A percentile compares a stretch with the other conserved stretches of the same genome.
These are phyloP conservation scores for Pleurotus citrinopileatus DNA, from an alignment of 768 basidiomycete genomes.

Conservation along the genomic window DNA sequence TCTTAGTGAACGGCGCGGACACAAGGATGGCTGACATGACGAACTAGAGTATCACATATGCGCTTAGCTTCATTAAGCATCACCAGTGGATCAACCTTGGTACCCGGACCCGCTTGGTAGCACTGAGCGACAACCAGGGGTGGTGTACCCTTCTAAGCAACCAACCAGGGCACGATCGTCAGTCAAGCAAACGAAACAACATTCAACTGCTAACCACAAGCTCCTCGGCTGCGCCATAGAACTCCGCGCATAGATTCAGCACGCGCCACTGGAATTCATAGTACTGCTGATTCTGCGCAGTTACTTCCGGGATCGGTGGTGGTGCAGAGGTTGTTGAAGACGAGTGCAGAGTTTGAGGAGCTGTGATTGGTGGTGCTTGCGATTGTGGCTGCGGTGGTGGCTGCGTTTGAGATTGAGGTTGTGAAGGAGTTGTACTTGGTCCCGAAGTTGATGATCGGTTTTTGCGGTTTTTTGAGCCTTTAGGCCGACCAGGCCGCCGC, in stretches of 20 bases:
- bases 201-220: conserved; percentile 58
- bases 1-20: conserved; percentile 13
- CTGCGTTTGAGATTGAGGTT: neutral
- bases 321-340: conserved; percentile 23
- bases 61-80: conserved; percentile 78
- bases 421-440: neutral
- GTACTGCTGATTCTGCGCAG: conserved; percentile 71
- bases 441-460: conserved; percentile 1
- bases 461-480: conserved; percentile 76
- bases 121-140: conserved; percentile 77
- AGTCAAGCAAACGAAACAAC: neutral
- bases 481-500: conserved; percentile 74
- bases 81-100: conserved; percentile 68
- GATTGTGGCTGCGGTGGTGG: neutral
- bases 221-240: conserved; percentile 84
- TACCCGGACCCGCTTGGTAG: conserved; percentile 68
- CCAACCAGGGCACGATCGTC: neutral
- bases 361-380: neutral
- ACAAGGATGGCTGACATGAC: conserved; percentile 15
- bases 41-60: conserved; percentile 73
- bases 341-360: conserved; percentile 9
- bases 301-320: conserved; percentile 46
- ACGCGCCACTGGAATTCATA: conserved; percentile 88
- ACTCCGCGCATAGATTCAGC: conserved; percentile 78
- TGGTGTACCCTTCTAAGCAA: conserved; percentile 52